phyloP scores from a whole-genome alignment of 108 stramenopile species.

The Pseudonitzschia multistriata region DNA sequence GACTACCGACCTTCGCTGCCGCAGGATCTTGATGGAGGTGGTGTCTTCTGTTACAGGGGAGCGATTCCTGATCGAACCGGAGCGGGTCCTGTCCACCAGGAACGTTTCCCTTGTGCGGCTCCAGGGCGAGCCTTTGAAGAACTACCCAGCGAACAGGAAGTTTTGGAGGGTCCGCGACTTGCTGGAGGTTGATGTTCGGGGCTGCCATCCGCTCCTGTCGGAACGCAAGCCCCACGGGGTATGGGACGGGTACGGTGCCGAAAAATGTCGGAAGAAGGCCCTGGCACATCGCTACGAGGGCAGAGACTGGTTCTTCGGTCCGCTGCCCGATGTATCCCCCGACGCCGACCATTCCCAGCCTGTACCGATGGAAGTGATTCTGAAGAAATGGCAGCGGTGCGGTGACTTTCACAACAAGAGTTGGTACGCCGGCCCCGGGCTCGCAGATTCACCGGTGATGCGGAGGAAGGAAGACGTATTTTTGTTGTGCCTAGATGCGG shows the following conservation, averaged over 20 bases:
- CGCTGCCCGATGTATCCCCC: conserved; percentile 19
- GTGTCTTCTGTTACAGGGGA: conserved; percentile 7
- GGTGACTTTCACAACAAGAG: conserved; percentile 40
- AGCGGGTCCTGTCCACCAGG: conserved; percentile 37
- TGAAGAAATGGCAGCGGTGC: conserved; percentile 52
- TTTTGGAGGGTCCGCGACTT: conserved; percentile 44
- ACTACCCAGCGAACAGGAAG: conserved; percentile 35
- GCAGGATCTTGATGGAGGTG: conserved; percentile 38
- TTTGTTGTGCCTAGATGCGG: conserved; percentile 58
- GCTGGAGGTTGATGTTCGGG: conserved; percentile 47
- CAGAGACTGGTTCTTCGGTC: conserved; percentile 49
- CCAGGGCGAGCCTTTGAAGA: conserved; percentile 31
- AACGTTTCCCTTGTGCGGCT: conserved; percentile 38
- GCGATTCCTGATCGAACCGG: conserved; percentile 47
- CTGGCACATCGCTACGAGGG: conserved; percentile 26
- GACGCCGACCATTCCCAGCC: conserved; percentile 20
- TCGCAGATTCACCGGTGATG: conserved; percentile 19
- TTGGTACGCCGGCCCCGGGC: conserved; percentile 46
- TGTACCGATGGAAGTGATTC: conserved; percentile 21
- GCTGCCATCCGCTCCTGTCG: conserved; percentile 43
- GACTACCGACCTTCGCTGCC: conserved; percentile 21
- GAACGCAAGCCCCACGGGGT: conserved; percentile 28
- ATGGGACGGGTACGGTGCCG: conserved; percentile 41
- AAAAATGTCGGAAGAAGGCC: conserved; percentile 26
- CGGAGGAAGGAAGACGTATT: conserved; percentile 43